These are phyloP conservation scores for Novymonas esmeraldas DNA, from an alignment of 208 protist species.

Conservation along the genomic window DNA sequence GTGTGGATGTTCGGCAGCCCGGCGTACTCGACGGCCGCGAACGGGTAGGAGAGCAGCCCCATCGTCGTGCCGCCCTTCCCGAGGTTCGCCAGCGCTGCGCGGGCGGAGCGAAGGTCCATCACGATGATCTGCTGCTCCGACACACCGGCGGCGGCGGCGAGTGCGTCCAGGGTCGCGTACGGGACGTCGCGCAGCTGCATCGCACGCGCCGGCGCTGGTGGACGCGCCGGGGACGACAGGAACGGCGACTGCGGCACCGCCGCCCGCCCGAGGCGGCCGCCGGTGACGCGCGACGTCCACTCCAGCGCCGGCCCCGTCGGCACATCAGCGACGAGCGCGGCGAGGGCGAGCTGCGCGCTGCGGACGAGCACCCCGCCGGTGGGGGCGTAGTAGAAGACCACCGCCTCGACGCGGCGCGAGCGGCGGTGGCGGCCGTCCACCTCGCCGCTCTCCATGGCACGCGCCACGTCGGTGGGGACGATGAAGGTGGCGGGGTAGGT, in stretches of 20 bases:
- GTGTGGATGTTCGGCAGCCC: slow-evolving; percentile 55
- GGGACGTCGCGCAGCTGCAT: slow-evolving; percentile 19
- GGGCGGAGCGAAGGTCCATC: slow-evolving; percentile 47
- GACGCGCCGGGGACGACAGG: background rate
- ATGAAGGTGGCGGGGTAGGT: slow-evolving; percentile 60
- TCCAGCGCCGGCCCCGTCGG: slow-evolving; percentile 16
- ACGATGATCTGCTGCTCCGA: slow-evolving; percentile 27
- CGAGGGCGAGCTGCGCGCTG: slow-evolving; percentile 70
- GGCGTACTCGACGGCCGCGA: slow-evolving; percentile 37
- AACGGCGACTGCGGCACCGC: background rate
- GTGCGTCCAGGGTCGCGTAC: slow-evolving; percentile 20
- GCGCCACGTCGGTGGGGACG: slow-evolving; percentile 39
- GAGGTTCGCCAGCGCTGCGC: slow-evolving; percentile 34
- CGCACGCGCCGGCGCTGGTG: background rate
- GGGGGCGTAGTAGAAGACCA: slow-evolving; percentile 66
- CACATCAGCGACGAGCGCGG: slow-evolving; percentile 14
- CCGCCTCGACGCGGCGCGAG: slow-evolving; percentile 73
- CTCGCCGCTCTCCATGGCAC: slow-evolving; percentile 18
- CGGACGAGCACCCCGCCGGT: slow-evolving; percentile 56
- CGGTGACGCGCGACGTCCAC: slow-evolving; percentile 16
- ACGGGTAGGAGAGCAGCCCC: slow-evolving; percentile 28
- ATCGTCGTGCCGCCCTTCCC: slow-evolving; percentile 47
- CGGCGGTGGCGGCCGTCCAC: slow-evolving; percentile 30
- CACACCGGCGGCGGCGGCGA: slow-evolving; percentile 23
- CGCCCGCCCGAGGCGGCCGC: slow-evolving; percentile 11